These are phyloP conservation scores for Calendula officinalis DNA, from an alignment of 129 eudicot species.

Conservation along the genomic window DNA sequence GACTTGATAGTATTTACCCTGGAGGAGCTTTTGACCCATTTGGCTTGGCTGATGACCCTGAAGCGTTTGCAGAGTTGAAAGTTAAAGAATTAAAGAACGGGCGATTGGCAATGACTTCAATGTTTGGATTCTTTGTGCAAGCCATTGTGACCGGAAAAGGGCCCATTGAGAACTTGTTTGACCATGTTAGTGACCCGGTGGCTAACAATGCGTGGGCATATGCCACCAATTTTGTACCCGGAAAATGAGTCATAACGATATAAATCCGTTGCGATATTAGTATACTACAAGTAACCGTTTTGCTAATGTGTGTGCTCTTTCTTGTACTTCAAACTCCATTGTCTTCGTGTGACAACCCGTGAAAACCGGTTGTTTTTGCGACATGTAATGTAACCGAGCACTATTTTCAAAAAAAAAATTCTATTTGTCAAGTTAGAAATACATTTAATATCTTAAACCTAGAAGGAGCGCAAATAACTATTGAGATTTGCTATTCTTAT, in stretches of 20 bases:
- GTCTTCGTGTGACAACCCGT: too few species aligned
- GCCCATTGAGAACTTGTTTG: constrained; percentile 61
- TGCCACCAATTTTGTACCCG: constrained; percentile 71
- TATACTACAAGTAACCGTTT: not conserved
- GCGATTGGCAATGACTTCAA: constrained; percentile 62
- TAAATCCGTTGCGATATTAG: not conserved
- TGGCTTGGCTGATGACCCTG: constrained; percentile 61
- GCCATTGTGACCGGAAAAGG: constrained; percentile 73
- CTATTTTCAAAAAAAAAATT: too few species aligned
- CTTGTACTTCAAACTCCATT: not conserved
- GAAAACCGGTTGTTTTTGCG: too few species aligned
- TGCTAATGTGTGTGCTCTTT: not conserved
- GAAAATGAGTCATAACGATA: constrained; percentile 32
- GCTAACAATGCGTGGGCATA: constrained; percentile 73
- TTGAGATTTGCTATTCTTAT: too few species aligned
- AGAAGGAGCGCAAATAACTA: too few species aligned
- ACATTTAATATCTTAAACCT: too few species aligned
- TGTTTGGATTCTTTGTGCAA: constrained; percentile 70
- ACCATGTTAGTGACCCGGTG: constrained; percentile 55
- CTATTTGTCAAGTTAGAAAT: too few species aligned
- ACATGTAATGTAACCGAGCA: too few species aligned
- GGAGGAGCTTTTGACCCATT: constrained; percentile 71
- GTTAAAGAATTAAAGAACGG: constrained; percentile 71
- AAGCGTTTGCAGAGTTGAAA: constrained; percentile 63
- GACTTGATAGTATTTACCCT: constrained; percentile 54